phyloP scores from a whole-genome alignment of 2,329 filamentous ascomycete genomes.

The Tolypocladium tropicale region DNA sequence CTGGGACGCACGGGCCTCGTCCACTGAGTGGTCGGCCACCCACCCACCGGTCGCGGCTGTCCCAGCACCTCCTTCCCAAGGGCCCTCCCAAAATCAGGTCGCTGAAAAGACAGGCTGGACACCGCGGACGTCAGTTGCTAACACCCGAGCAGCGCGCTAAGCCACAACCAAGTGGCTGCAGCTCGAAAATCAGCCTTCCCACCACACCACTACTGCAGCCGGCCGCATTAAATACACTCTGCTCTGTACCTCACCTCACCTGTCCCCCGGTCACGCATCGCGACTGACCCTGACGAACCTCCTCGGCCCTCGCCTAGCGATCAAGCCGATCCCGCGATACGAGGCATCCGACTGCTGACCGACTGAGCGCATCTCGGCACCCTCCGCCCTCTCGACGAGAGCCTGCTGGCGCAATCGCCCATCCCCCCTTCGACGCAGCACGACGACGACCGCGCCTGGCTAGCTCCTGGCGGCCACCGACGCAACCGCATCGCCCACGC shows the following conservation, averaged over 20 bases:
- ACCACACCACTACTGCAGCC: conserved; percentile 16
- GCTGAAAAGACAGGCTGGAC: background rate
- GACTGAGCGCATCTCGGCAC: background rate
- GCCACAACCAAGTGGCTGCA: conserved; percentile 20
- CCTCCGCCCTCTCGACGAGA: background rate
- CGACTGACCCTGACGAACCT: conserved; percentile 9
- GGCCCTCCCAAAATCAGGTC: background rate
- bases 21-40: too few relatives aligned
- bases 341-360: background rate
- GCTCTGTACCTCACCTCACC: conserved; percentile 1
- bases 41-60: too few relatives aligned
- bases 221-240: conserved; percentile 14
- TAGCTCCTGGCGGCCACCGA: background rate
- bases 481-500: background rate
- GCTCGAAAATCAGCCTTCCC: conserved; percentile 18
- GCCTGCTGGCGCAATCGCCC: background rate
- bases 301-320: conserved; percentile 2
- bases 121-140: background rate
- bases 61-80: too few relatives aligned
- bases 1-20: too few relatives aligned
- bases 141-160: conserved; percentile 15
- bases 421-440: background rate
- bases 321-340: conserved; percentile 4
- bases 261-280: conserved; percentile 5
- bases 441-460: background rate